phyloP scores from a whole-genome alignment of 805 yeast genomes.

The Saccharomycopsis sp. region DNA sequence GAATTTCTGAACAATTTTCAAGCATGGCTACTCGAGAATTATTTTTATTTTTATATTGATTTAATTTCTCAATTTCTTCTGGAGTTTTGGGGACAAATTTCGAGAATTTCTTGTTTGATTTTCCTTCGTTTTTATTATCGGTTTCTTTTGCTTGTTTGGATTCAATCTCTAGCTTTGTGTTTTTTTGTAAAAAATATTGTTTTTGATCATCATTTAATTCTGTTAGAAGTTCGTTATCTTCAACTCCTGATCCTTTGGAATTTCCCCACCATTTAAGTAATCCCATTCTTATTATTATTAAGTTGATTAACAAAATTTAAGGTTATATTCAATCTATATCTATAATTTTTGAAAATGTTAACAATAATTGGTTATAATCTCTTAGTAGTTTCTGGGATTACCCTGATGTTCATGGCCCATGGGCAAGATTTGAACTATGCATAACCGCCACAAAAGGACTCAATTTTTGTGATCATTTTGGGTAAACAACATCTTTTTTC shows the following conservation, averaged over 20 bases:
- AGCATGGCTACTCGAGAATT: slow-evolving; percentile 8
- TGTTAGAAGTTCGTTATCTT: slow-evolving; percentile 6
- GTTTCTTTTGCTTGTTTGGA: slow-evolving; percentile 9
- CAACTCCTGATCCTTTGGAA: neutral
- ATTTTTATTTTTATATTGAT: slow-evolving; percentile 6
- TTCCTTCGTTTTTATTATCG: neutral
- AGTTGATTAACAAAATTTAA: too few species aligned
- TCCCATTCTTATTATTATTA: too few species aligned
- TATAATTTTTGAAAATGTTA: too few species aligned
- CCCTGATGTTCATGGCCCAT: too few species aligned
- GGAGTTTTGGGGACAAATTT: neutral
- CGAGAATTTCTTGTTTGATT: neutral
- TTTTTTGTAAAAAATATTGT: slow-evolving; percentile 10
- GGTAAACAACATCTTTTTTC: too few species aligned
- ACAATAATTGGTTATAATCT: too few species aligned
- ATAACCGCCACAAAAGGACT: too few species aligned
- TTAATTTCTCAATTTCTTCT: slow-evolving; percentile 7
- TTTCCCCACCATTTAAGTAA: neutral
- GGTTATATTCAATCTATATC: too few species aligned
- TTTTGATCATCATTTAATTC: slow-evolving; percentile 13
- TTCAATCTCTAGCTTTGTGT: slow-evolving; percentile 11
- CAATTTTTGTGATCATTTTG: too few species aligned
- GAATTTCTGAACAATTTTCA: slow-evolving; percentile 18
- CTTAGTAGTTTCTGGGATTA: too few species aligned
- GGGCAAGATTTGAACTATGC: too few species aligned